Conservation (phyloP, 2,329 filamentous ascomycete species). For the Aspergillus sp. region DNA sequence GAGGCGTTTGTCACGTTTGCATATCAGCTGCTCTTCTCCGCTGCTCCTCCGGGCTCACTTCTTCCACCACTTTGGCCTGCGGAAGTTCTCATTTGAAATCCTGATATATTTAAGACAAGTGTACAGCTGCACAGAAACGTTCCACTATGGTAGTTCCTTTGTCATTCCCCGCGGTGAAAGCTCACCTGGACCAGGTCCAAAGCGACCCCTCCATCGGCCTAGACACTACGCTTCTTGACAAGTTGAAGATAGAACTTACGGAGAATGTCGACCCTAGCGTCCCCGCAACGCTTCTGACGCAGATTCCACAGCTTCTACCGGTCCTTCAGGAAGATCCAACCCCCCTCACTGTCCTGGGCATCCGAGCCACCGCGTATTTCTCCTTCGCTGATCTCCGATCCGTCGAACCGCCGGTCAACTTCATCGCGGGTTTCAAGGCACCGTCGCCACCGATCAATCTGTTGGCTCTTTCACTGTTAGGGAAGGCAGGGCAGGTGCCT, state of each 20-base stretch:
- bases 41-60: conserved; percentile 4
- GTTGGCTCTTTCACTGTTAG: conserved; percentile 50
- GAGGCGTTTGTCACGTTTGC: conserved; percentile 27
- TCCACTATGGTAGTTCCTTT: conserved; percentile 28
- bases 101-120: neutral
- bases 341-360: conserved; percentile 48
- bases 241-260: conserved; percentile 41
- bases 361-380: conserved; percentile 44
- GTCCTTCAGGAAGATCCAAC: conserved; percentile 53
- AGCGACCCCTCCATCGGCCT: conserved; percentile 40
- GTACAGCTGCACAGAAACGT: neutral
- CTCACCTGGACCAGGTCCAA: conserved; percentile 41
- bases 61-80: neutral
- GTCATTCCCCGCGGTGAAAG: conserved; percentile 28
- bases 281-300: conserved; percentile 34
- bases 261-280: conserved; percentile 29
- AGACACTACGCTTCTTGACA: conserved; percentile 45
- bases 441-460: conserved; percentile 49
- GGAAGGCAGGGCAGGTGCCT: conserved; percentile 47
- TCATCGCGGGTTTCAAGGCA: conserved; percentile 48
- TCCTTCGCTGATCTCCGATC: conserved; percentile 45
- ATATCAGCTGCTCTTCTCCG: conserved; percentile 18
- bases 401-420: conserved; percentile 45
- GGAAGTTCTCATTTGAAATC: neutral
- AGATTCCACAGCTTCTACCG: conserved; percentile 47